Evolutionary conservation across 129 eudicot species (phyloP).

Genomic region (Chrysanthemum seticuspe): DNA sequence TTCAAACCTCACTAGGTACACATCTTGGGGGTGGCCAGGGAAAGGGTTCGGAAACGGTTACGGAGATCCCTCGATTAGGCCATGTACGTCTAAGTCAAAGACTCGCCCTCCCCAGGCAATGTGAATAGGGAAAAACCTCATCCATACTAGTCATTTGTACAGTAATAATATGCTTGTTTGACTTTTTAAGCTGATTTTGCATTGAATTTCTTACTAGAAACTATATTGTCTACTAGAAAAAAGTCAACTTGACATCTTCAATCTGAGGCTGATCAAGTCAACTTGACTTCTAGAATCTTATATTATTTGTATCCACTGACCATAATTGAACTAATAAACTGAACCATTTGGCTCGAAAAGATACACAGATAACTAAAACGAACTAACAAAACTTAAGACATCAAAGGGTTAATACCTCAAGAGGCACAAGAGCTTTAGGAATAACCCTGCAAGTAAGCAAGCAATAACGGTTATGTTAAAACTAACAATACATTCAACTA

Average conservation of each 20-base stretch:
- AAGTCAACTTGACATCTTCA: not conserved
- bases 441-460: slow-evolving; percentile 64
- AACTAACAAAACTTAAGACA: not conserved
- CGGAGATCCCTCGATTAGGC: too few species aligned
- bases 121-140: too few species aligned
- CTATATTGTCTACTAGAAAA: not conserved
- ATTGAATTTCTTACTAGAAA: not conserved
- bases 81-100: too few species aligned
- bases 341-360: slow-evolving; percentile 4
- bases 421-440: slow-evolving; percentile 89
- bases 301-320: not conserved
- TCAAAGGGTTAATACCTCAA: slow-evolving; percentile 60
- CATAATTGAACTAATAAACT: not conserved
- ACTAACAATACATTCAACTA: not conserved
- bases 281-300: not conserved
- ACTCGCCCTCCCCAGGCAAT: too few species aligned
- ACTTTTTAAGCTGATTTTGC: not conserved
- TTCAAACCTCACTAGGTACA: too few species aligned
- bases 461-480: slow-evolving; percentile 25
- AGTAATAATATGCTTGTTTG: not conserved
- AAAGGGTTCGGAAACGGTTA: too few species aligned
- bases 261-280: not conserved
- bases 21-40: too few species aligned
- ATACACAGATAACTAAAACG: not conserved
- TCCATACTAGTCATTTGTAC: not conserved